Base-by-base conservation (phyloP, 2,329 filamentous ascomycete species). In the Aspergillus fructus region DNA sequence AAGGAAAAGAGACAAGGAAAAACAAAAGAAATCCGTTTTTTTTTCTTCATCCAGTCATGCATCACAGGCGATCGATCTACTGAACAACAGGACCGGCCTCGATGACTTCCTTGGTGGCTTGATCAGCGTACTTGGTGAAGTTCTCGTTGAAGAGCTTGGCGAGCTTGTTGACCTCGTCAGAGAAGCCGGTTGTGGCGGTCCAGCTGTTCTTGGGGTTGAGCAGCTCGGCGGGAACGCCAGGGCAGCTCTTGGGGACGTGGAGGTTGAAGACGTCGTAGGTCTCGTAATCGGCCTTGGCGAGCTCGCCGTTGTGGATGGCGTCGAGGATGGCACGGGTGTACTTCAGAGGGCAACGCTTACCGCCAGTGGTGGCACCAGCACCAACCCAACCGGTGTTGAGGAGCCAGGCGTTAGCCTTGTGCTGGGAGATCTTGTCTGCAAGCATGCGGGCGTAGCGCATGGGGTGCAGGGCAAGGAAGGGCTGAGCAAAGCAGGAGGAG, bases 391-490 rank as follows among this genome's bases (percentile, higher is more conserved):
- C 93, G 70, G 93, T 97, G 89, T 97, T 97, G 78, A 99, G 89
- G 67, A 99, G 85, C 94, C 94, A 99, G 69, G 93, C 94, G 76
- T 96, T 96, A 79, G 92, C 89, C 71, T 92, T 90, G 88, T 99
- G 92, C 68, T 91, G 77, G 72, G 93, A 86, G 74, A 99, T 99
- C 89, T 97, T 97, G 77, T 97, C 91, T 39, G 94, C 94, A 61
- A 99, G 85, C 94, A 99, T 99, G 82, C 89, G 89, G 68, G 94
- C 94, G 81, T 99, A 99, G 77, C 91, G 89, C 94, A 99, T 99
- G 70, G 94, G 94, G 85, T 99, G 94, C 58, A 99, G 88, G 42
- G 94, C 94, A 70, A 99, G 83, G 91, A 99, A 99, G 62, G 94
- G 94, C 81, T 99, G 94, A 56, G 94, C 94, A 80, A 99, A 99